Evolutionary conservation across 305 asterid species (phyloP), one percentile per base, ranked within the genome.

Genomic region (Petunia hybrid): DNA sequence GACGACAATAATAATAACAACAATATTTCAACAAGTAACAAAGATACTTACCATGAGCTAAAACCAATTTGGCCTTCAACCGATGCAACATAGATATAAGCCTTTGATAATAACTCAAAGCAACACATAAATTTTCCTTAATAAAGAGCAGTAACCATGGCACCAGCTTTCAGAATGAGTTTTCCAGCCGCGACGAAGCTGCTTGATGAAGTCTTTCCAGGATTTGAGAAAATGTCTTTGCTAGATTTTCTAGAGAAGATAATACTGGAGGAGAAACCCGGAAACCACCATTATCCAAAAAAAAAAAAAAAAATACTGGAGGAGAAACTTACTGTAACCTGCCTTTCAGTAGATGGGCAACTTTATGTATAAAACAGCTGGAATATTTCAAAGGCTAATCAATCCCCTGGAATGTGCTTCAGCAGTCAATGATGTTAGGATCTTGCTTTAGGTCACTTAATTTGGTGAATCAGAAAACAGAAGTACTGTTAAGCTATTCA

Each of bases 141-240:
- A 7, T 74, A 53, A 74, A 36, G 48, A 53, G 14, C 36, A 36
- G 36, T 10, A 73, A 74, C 48, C 38, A 53, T 63, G 6, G 51
- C n/a, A 36, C 79, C 64, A 74, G 64, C 64, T 38, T 55, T 53
- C 53, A 53, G 64, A 40, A 51, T 74, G 64, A 53, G 48, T 74
- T 74, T 74, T 74, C 79, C 64, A 74, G 64, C 79, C 5, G 53
- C 3, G 78, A 74, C 38, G 64, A 74, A 53, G 48, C 64, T 36
- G n/a, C 64, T 74, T 53, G 7, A 36, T 36, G 64, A 53, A 53
- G 57, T 51, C 53, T 2, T 74, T 74, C 63, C 64, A 53, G 48
- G 64, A 36, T 53, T 74, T 53, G 64, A 74, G 64, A 53, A 43
- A 6, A 13, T 13, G 57, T 0, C 63, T 36, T 51, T 13, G 64